Evolutionary conservation across 345 rosid genomes (phyloP), one percentile per base, ranked within the genome.

Genomic region (Capsella bursapastoris): DNA sequence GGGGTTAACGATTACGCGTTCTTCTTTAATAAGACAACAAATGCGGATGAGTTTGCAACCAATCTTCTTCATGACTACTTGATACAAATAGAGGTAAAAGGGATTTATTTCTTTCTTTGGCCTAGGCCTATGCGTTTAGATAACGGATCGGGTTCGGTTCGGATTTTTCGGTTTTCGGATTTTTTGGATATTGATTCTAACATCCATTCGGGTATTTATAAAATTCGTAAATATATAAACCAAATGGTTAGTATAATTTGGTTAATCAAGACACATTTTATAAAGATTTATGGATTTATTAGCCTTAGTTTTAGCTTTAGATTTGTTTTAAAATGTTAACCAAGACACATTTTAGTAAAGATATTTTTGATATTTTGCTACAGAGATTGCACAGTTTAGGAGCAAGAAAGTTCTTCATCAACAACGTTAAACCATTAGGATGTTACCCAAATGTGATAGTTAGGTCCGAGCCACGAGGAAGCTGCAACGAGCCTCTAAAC

Each of bases 341-440:
- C 4, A 44, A 35, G 12, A 73, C 32, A 27, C 67, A 59, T 70
- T 37, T 8, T 43, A 72, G 27, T 43, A 32, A 56, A 34, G 2
- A 22, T 57, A 0, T 41, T 25, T 63, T 22, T 5, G 31, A 8
- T 13, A 57, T 8, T 49, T 57, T 12, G 34, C 34, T 69, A 16
- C 56, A 78, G 81, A 78, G 64, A 52, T 61, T 78, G 43, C 44
- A 78, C 29, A 7, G 6, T 28, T 60, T 64, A 60, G 77, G 81
- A 59, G 81, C 77, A 71, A 66, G 73, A 25, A 78, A 72, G 25
- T 58, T 78, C 34, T 78, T 78, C 29, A 67, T 78, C 18, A 71
- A 78, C 68, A 78, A 72, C 65, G 2, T 78, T 34, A 72, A 70
- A 9, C 81, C 81, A 16, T 12, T 72, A 71, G 81, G 81, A 29